Conservation (phyloP, 108 stramenopile genomes). For the Aurantiochytrium sp. region DNA sequence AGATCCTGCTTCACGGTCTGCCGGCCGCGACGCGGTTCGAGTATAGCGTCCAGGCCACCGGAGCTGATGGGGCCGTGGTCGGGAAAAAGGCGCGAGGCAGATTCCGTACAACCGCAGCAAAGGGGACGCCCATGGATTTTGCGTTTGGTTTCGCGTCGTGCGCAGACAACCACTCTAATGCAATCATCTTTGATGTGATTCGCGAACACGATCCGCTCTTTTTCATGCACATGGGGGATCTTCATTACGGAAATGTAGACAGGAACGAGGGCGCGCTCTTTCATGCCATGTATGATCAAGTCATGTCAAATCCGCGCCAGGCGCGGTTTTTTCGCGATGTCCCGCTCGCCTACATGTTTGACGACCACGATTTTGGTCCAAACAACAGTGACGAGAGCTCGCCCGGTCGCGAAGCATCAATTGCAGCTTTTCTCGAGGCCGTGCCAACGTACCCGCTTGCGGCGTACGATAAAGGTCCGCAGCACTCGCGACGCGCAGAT, state of each 20-base stretch:
- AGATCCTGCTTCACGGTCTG: neutral
- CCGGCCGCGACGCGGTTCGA: neutral
- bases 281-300: neutral
- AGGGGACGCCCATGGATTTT: neutral
- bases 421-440: neutral
- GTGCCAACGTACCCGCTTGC: neutral
- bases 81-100: neutral
- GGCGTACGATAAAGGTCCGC: neutral
- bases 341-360: constrained; percentile 7
- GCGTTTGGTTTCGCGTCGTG: neutral
- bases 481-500: neutral
- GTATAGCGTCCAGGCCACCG: neutral
- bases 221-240: constrained; percentile 21
- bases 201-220: constrained; percentile 1
- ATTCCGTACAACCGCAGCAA: neutral
- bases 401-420: neutral
- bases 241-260: neutral
- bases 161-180: neutral
- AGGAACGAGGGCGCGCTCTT: neutral
- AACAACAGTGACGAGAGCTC: constrained; percentile 11
- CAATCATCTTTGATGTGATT: constrained; percentile 13
- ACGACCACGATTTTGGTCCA: constrained; percentile 19
- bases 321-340: neutral
- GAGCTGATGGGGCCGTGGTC: neutral
- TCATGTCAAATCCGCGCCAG: neutral